Base-by-base conservation (phyloP, 495 filamentous ascomycete species). In the Hypoxylon intermedium region DNA sequence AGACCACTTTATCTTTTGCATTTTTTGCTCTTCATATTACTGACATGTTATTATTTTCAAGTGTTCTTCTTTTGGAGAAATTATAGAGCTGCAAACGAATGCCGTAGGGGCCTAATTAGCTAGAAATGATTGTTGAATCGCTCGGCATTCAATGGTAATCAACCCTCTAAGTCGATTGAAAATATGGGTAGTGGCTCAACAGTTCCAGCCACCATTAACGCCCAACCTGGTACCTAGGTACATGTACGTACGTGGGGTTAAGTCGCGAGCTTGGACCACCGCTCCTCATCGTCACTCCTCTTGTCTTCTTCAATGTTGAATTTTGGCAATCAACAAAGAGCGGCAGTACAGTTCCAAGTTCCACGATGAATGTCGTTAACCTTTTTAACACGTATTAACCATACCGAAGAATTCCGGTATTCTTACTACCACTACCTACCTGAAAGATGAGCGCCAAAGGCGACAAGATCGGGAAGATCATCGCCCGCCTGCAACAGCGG, bases 401-500 rank as follows among this genome's bases (percentile, higher is more conserved):
- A 3, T 20, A 3, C 6, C 6, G 6, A 16, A 13, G 3, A 21
- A 11, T 20, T 6, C 15, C 6, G 18, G 11, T 37, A 24, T 1
- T n/a, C 18, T 3, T 2, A 13, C 19, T 37, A n/a, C 30, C 7
- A 6, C 11, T 3, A 52, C 20, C n/a, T 19, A 34, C 37, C 16
- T 30, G 42, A 16, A 73, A 28, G 16, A 75, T 74, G 71, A 70
- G 63, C 45, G 62, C 21, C 48, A 74, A 70, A 44, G 69, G 60
- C 66, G 73, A 74, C 68, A 80, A 79, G 66, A 79, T 81, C 66
- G 74, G 76, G 33, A 75, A 75, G 61, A 80, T 80, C 72, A 80
- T 80, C 59, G 71, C 77, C 44, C 77, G 79, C 9, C 74, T 80
- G 50, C 76, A 80, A 55, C 58, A 57, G 75, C 95, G 93, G 71